Conservation (phyloP, 495 filamentous ascomycete species). For the Aspergillus bertholletiae region DNA sequence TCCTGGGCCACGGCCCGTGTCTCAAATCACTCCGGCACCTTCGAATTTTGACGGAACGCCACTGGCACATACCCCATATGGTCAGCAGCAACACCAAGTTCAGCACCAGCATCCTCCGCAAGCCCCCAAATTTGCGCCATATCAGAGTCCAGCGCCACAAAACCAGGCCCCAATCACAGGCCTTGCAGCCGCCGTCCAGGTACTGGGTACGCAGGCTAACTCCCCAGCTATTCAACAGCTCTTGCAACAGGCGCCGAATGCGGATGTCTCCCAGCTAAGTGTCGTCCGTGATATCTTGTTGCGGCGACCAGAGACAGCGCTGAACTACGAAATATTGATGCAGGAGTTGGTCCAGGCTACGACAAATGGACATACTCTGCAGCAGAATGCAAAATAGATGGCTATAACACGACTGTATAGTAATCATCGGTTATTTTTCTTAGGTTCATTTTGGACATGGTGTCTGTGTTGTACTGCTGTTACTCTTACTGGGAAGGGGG, state of each 20-base stretch:
- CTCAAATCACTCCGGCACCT: constrained; percentile 25
- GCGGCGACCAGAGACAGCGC: constrained; percentile 44
- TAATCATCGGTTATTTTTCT: constrained; percentile 8
- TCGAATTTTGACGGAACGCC: constrained; percentile 17
- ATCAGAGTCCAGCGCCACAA: constrained; percentile 6
- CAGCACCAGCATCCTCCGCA: constrained; percentile 23
- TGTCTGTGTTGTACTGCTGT: constrained; percentile 1
- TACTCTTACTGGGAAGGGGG: constrained; percentile 5
- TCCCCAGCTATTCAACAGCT: constrained; percentile 65
- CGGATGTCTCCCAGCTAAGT: constrained; percentile 59
- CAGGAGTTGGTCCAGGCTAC: constrained; percentile 36
- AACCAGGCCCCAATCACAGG: constrained; percentile 19
- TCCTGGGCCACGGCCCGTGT: constrained; percentile 20
- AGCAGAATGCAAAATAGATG: constrained; percentile 18
- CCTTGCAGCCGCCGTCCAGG: constrained; percentile 35
- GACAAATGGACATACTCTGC: constrained; percentile 28
- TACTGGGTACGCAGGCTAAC: constrained; percentile 56
- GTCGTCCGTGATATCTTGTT: constrained; percentile 58
- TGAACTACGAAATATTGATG: constrained; percentile 35
- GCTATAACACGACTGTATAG: constrained; percentile 14
- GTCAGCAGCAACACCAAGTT: constrained; percentile 15
- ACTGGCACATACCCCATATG: constrained; percentile 33
- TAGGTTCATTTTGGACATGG: constrained; percentile 2
- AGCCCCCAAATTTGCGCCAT: constrained; percentile 22
- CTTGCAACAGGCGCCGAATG: constrained; percentile 60